Percentiles rank a stretch among this genome's conserved stretches.
Conservation (phyloP, 805 yeast species). For the Saturnispora kantuleensis region DNA sequence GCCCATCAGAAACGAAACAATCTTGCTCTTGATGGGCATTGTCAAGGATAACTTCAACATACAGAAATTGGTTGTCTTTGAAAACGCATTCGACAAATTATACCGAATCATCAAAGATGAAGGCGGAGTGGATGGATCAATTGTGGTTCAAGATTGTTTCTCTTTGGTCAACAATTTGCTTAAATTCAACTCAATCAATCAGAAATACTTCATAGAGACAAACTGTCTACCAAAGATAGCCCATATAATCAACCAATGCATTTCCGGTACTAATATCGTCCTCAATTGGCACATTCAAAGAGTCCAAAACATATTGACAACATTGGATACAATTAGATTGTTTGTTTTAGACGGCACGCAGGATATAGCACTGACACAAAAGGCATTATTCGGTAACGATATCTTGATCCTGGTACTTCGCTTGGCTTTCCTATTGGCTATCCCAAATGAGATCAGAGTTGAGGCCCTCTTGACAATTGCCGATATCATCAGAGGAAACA, state of each 20-base stretch:
- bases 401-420: constrained; percentile 56
- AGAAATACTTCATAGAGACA: constrained; percentile 78
- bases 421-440: constrained; percentile 56
- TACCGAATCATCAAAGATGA: constrained; percentile 76
- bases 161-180: constrained; percentile 63
- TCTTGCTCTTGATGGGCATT: constrained; percentile 70
- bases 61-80: constrained; percentile 90
- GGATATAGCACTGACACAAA: constrained; percentile 51
- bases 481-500: constrained; percentile 60
- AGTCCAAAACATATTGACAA: constrained; percentile 51
- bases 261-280: constrained; percentile 24
- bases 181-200: constrained; percentile 81
- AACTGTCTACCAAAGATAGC: constrained; percentile 64
- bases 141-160: constrained; percentile 86
- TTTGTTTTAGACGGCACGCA: constrained; percentile 70
- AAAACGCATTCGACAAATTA: constrained; percentile 76
- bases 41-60: constrained; percentile 75
- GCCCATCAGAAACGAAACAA: constrained; percentile 82
- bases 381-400: constrained; percentile 47
- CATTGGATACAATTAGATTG: constrained; percentile 61
- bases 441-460: constrained; percentile 59
- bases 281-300: constrained; percentile 75
- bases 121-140: constrained; percentile 82
- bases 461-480: constrained; percentile 67
- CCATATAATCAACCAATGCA: constrained; percentile 42